Conservation (phyloP, 148 eudicot species). For the Rhododendron williamsianum region DNA sequence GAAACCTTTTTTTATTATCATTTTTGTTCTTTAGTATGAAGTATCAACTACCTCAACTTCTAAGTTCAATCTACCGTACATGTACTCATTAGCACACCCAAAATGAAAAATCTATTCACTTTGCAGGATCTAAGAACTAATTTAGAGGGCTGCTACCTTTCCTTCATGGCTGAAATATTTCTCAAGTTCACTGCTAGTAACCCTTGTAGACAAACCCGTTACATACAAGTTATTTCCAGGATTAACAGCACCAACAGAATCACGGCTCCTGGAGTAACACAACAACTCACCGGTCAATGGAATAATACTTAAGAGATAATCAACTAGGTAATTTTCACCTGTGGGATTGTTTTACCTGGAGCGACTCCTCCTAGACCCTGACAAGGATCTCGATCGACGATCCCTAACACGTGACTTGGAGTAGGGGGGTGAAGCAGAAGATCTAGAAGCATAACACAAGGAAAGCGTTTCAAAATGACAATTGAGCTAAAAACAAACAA, state of each 20-base stretch:
- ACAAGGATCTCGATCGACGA: slow-evolving; percentile 27
- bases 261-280: slow-evolving; percentile 44
- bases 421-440: slow-evolving; percentile 40
- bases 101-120: not conserved
- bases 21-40: not conserved
- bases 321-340: not conserved
- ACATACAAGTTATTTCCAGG: slow-evolving; percentile 73
- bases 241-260: slow-evolving; percentile 40
- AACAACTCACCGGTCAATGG: not conserved
- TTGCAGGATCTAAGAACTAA: slow-evolving; percentile 4
- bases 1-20: not conserved
- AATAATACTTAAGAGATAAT: not conserved
- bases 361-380: slow-evolving; percentile 44
- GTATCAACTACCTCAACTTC: not conserved
- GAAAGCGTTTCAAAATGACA: not conserved
- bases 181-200: slow-evolving; percentile 52
- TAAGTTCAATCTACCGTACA: not conserved
- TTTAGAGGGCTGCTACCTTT: slow-evolving; percentile 38
- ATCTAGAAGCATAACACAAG: slow-evolving; percentile 29
- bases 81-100: not conserved
- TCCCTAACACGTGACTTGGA: slow-evolving; percentile 18
- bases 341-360: slow-evolving; percentile 33
- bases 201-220: slow-evolving; percentile 70
- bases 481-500: not conserved
- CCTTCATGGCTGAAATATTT: slow-evolving; percentile 56